Percentiles rank a stretch among this genome's conserved stretches.
These are phyloP conservation scores for Steccherinum ochraceum DNA, from an alignment of 768 basidiomycete genomes.

Conservation along the genomic window DNA sequence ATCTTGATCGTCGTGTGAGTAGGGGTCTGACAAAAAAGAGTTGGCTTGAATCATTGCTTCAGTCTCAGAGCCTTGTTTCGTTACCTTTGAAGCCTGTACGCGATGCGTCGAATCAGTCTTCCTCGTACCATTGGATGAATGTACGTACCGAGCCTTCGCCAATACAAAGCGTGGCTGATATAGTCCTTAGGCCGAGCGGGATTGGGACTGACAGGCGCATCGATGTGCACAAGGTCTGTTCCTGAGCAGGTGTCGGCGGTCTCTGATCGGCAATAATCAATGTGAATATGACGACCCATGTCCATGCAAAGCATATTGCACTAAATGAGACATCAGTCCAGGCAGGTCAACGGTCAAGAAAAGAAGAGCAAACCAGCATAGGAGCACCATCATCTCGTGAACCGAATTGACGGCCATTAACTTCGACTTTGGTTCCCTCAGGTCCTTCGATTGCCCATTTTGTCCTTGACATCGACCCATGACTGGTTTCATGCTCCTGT, in stretches of 20 bases:
- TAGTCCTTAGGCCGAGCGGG: conserved; percentile 45
- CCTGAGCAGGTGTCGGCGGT: conserved; percentile 32
- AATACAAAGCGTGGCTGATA: conserved; percentile 47
- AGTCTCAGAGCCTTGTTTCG: neutral
- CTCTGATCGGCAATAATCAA: conserved; percentile 47
- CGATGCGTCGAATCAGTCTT: neutral
- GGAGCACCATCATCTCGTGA: conserved; percentile 52
- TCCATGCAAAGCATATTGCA: conserved; percentile 50
- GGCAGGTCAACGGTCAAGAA: neutral
- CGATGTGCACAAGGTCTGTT: conserved; percentile 41
- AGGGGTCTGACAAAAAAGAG: conserved; percentile 46
- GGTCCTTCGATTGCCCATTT: conserved; percentile 52
- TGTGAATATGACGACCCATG: conserved; percentile 51
- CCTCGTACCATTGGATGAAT: neutral
- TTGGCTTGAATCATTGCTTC: too few relatives aligned
- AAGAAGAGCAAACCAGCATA: conserved; percentile 31
- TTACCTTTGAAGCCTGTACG: conserved; percentile 47
- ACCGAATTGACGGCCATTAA: conserved; percentile 50
- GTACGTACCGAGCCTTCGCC: conserved; percentile 48
- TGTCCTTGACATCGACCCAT: conserved; percentile 57
- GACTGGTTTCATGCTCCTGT: conserved; percentile 54
- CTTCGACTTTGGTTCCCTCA: conserved; percentile 42
- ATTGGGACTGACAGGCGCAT: conserved; percentile 35
- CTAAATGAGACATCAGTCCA: conserved; percentile 9
- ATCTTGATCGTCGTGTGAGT: conserved; percentile 49